Evolutionary conservation across 164 flowering plant genomes (phyloP).

Genomic region (Malania oleifera): DNA sequence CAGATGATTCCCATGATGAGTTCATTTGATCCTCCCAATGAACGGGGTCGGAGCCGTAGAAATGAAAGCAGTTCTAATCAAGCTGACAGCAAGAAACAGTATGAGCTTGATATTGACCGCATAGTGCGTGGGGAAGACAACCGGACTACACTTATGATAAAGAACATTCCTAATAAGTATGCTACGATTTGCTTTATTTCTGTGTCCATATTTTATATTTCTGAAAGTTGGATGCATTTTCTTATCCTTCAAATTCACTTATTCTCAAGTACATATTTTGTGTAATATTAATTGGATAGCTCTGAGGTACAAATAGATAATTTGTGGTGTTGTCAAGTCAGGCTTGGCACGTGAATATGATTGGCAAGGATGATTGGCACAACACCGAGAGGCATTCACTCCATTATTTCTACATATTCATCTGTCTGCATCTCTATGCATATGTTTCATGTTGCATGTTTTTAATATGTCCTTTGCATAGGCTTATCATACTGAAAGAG

Average conservation of each 20-base stretch:
- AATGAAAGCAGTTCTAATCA: slow-evolving; percentile 41
- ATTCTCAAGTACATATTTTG: neutral
- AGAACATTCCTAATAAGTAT: slow-evolving; percentile 72
- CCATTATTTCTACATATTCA: no score
- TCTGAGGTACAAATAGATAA: no score
- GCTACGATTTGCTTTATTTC: slow-evolving; percentile 8
- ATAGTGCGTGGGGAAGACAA: slow-evolving; percentile 48
- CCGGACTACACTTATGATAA: slow-evolving; percentile 63
- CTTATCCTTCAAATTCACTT: no score
- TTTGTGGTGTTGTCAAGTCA: no score
- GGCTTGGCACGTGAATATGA: no score
- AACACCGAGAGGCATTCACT: no score
- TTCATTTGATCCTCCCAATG: slow-evolving; percentile 61
- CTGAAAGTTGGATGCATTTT: neutral
- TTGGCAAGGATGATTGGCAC: no score
- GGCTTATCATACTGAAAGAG: no score
- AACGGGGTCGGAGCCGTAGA: slow-evolving; percentile 54
- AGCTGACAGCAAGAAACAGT: slow-evolving; percentile 50
- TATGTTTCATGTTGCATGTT: no score
- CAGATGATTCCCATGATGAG: slow-evolving; percentile 52
- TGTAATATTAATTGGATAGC: neutral
- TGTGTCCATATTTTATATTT: neutral
- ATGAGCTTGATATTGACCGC: slow-evolving; percentile 56
- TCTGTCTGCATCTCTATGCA: no score
- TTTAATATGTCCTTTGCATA: no score